Evolutionary conservation across 306 rosid species (phyloP).

Genomic region (Cucurbita ficifolia): DNA sequence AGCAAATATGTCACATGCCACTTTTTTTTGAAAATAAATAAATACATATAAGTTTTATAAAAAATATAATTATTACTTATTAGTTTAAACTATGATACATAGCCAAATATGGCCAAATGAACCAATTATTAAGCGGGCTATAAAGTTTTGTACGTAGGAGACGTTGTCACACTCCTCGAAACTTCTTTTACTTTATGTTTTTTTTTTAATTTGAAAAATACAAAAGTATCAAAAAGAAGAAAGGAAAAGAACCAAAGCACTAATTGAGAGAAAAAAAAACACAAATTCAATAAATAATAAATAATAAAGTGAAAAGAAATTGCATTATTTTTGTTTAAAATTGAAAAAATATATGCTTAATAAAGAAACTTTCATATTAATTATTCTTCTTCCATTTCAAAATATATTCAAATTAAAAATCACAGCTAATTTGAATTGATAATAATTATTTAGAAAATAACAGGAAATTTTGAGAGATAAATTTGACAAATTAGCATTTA

Average conservation of each 20-base stretch:
- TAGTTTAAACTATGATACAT: neutral
- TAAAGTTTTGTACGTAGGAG: neutral
- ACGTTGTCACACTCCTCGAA: neutral
- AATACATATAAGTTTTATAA: no score
- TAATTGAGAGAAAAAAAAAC: neutral
- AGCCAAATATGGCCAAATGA: neutral
- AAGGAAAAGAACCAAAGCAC: neutral
- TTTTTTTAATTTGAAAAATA: neutral
- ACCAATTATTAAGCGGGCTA: neutral
- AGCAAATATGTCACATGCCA: neutral
- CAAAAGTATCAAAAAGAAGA: neutral
- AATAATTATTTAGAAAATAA: neutral
- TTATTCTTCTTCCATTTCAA: neutral
- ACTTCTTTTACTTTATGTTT: constrained; percentile 6
- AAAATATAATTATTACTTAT: neutral
- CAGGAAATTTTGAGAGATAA: neutral
- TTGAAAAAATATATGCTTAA: neutral
- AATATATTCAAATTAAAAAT: neutral
- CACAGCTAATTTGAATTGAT: no score
- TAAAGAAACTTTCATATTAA: neutral
- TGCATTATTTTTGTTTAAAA: neutral
- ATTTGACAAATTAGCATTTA: neutral
- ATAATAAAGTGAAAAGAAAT: neutral
- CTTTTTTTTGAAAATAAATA: neutral
- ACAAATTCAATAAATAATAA: neutral